A percentile compares a stretch with the other conserved stretches of the same genome.
These are phyloP conservation scores for Volvox carteri DNA, from an alignment of 163 green algal species.

Conservation along the genomic window DNA sequence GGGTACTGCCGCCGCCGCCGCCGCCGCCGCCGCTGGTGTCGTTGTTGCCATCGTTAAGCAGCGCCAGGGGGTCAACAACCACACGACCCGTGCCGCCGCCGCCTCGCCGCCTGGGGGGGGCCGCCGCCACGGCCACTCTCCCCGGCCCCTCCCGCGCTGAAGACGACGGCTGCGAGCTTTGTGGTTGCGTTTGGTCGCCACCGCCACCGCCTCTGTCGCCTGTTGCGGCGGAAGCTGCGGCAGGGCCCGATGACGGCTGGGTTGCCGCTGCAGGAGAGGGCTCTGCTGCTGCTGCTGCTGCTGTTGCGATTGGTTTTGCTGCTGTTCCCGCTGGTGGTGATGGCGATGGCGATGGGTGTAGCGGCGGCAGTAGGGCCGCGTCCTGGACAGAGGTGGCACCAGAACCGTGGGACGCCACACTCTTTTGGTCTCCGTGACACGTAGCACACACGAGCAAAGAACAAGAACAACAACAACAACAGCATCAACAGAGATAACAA, in stretches of 20 bases:
- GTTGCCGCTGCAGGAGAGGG: background rate
- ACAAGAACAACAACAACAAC: no score
- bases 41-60: background rate
- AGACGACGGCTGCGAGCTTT: no score
- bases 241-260: background rate
- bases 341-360: background rate
- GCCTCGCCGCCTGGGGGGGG: background rate
- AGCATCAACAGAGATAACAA: no score
- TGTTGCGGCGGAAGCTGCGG: background rate
- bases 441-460: no score
- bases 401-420: no score
- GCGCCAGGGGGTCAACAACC: constrained; percentile 8
- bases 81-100: background rate
- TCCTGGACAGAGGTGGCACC: no score
- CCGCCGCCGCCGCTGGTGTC: background rate
- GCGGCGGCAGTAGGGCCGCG: constrained; percentile 3
- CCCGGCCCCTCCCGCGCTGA: background rate
- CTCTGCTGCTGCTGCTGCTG: background rate
- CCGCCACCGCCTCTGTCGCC: background rate
- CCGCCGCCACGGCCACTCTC: background rate
- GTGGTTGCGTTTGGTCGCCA: background rate
- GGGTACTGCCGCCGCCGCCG: background rate
- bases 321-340: background rate
- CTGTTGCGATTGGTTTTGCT: background rate
- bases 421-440: no score